Percentiles rank a stretch among this genome's conserved stretches.
These are phyloP conservation scores for Ceratocystis lukuohia DNA, from an alignment of 2,329 filamentous ascomycete species.

Conservation along the genomic window DNA sequence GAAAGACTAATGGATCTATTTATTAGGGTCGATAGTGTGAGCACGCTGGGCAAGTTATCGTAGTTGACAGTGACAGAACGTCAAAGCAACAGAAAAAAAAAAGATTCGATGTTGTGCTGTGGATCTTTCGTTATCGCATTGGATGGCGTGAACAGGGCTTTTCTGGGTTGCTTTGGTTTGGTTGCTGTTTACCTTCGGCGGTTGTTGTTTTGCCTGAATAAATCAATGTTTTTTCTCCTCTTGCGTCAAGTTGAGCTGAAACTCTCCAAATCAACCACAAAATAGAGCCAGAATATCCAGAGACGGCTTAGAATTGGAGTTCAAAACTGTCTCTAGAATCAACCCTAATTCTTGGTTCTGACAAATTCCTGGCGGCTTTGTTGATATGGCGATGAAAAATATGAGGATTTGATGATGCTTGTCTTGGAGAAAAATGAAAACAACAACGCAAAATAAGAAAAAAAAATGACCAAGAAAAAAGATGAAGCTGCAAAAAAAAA, in stretches of 20 bases:
- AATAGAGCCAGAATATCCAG: neutral
- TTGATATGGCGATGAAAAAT: constrained; percentile 7
- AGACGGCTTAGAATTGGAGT: neutral
- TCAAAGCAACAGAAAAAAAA: neutral
- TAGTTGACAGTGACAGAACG: neutral
- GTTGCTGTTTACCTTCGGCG: constrained; percentile 1
- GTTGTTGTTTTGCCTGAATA: constrained; percentile 5
- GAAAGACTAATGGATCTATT: neutral
- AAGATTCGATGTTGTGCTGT: neutral
- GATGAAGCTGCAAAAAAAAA: neutral
- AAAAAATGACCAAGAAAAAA: neutral
- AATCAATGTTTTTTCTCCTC: constrained; percentile 5
- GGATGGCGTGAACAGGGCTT: neutral
- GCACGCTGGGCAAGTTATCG: neutral
- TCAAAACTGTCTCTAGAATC: neutral
- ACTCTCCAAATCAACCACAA: neutral
- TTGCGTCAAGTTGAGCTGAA: neutral
- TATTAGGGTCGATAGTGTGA: neutral
- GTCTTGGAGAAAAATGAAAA: constrained; percentile 1
- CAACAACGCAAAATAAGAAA: constrained; percentile 1
- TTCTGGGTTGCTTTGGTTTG: neutral
- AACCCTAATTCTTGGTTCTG: neutral
- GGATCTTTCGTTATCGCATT: constrained; percentile 8
- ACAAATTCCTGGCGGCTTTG: neutral
- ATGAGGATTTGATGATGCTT: constrained; percentile 8